Conservation (phyloP, 495 filamentous ascomycete species). For the Aspergillus cavernicola region DNA sequence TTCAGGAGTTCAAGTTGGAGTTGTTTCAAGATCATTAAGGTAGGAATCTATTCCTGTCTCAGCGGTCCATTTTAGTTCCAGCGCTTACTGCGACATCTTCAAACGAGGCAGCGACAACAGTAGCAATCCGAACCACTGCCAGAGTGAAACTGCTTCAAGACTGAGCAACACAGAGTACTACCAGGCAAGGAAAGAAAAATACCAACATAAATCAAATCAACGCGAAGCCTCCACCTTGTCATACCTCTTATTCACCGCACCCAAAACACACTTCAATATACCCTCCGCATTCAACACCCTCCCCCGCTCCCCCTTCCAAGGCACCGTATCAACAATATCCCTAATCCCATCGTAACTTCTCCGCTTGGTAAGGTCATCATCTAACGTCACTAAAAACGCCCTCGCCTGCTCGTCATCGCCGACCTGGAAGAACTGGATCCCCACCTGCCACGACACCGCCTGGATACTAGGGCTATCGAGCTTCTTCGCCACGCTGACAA, state of each 20-base stretch:
- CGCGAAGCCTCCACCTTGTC: slow-evolving; percentile 27
- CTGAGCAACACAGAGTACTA: background rate
- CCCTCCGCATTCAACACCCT: slow-evolving; percentile 56
- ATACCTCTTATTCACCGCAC: slow-evolving; percentile 42
- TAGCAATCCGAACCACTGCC: background rate
- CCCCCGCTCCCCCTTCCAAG: slow-evolving; percentile 52
- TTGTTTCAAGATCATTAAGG: background rate
- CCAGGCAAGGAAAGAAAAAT: background rate
- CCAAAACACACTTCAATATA: slow-evolving; percentile 81
- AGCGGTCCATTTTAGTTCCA: background rate
- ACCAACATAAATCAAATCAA: slow-evolving; percentile 11
- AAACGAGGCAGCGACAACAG: background rate
- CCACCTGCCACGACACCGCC: slow-evolving; percentile 81
- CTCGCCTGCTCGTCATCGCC: slow-evolving; percentile 67
- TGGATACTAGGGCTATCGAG: slow-evolving; percentile 58
- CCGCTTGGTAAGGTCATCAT: slow-evolving; percentile 64
- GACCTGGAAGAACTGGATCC: slow-evolving; percentile 97
- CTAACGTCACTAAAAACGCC: slow-evolving; percentile 65
- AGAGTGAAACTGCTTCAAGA: too few relatives aligned
- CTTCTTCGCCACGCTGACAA: slow-evolving; percentile 62
- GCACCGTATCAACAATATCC: slow-evolving; percentile 94
- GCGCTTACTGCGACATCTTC: slow-evolving; percentile 12
- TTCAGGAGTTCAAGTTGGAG: too few relatives aligned
- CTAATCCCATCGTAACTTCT: slow-evolving; percentile 51
- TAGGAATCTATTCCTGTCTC: too few relatives aligned